A percentile compares a stretch with the other conserved stretches of the same genome.
Conservation (phyloP, 768 basidiomycete species). For the Cystofilobasidium ferigula region DNA sequence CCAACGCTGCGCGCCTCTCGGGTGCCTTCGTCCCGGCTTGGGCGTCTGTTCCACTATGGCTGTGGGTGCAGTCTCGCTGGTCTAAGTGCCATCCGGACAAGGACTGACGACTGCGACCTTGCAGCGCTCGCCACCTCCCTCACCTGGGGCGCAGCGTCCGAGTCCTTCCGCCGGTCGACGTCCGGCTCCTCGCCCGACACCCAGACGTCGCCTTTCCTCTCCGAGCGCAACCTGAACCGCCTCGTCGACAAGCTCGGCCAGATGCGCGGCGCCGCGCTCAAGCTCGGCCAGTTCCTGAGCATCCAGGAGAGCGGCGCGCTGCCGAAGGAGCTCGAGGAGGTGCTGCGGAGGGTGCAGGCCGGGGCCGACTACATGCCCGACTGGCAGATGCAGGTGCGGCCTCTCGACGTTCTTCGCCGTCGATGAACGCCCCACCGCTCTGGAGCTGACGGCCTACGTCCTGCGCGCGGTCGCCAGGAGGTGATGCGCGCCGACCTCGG, state of each 20-base stretch:
- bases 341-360: conserved; percentile 84
- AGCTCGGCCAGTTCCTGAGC: conserved; percentile 93
- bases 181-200: conserved; percentile 14
- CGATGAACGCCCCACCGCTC: not conserved
- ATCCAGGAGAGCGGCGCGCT: conserved; percentile 91
- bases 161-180: conserved; percentile 60
- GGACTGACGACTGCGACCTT: not conserved
- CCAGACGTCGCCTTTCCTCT: conserved; percentile 55
- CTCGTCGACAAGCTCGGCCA: conserved; percentile 83
- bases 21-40: conserved; percentile 81
- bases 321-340: conserved; percentile 73
- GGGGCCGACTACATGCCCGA: conserved; percentile 98
- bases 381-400: conserved; percentile 83
- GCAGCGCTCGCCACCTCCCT: conserved; percentile 82
- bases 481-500: conserved; percentile 69
- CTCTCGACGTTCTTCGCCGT: not conserved
- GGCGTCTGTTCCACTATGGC: conserved; percentile 86
- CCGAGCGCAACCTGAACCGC: conserved; percentile 77
- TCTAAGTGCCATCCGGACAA: conserved; percentile 1
- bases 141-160: conserved; percentile 77
- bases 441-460: not conserved
- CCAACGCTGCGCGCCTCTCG: conserved; percentile 51
- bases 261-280: conserved; percentile 94
- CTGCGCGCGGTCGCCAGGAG: conserved; percentile 41
- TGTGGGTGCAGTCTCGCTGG: conserved; percentile 43